Base-by-base conservation (phyloP, 192 early-diverging fungal genomes). In the Fimicolochytrium jonesii region DNA sequence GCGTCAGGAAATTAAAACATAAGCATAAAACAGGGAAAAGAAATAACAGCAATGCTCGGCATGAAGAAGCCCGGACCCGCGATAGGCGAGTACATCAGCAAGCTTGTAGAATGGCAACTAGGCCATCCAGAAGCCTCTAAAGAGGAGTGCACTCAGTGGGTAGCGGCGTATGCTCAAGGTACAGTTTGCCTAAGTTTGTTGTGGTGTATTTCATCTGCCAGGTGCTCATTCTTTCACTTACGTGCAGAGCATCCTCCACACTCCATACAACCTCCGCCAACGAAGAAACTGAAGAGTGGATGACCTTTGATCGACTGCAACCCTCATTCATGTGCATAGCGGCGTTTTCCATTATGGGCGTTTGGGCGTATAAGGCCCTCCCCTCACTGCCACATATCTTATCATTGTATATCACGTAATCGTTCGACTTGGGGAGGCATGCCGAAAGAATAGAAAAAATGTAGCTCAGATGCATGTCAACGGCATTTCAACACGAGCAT, bases 71-170 rank as follows among this genome's bases (percentile, higher is more conserved):
- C 90, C 5, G 92, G 95, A 6, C 88, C 87, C 7, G 58, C 49
- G 9, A 71, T 95, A 10, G 83, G 77, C 51, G 58, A 60, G 13
- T 73, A 89, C 35, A 73, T 95, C n/a, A 70, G 78, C 4, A 50
- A 51, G 1, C 69, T 95, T 29, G 90, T 94, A 82, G 73, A 75
- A 39, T 96, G 89, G 89, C 94, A 98, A 75, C 67, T 98, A 29
- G 77, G 69, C 18, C 54, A 93, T 62, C 87, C 88, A 0, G 32
- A 69, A 0, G 86, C 79, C 2, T 80, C 85, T 1, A 69, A 67
- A 20, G 83, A 82, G 25, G 67, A 76, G 43, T 67, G 64, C 53
- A 34, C 26, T 13, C 9, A 3, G n/a, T 71, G 28, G 18, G 6
- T 71, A 32, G 28, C 18, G 26, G 23, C 36, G 15, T 61, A 49